phyloP scores from a whole-genome alignment of 495 filamentous ascomycete genomes.

The Aspergillus mulundensis region DNA sequence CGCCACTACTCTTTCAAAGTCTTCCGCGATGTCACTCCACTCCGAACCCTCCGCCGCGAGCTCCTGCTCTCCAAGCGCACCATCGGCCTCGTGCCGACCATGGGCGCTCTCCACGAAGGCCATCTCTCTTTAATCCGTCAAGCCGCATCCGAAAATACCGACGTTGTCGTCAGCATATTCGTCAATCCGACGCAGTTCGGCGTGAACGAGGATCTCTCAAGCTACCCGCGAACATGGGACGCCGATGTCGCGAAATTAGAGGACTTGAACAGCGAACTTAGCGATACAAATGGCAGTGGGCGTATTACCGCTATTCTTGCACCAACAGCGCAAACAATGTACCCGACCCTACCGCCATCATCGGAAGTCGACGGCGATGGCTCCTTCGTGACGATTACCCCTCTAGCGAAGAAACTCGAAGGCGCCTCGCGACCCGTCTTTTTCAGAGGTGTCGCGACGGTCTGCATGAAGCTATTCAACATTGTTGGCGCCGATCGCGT shows the following conservation, averaged over 20 bases:
- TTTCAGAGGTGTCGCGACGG: conserved; percentile 92
- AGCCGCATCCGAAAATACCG: conserved; percentile 77
- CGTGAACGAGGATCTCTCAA: conserved; percentile 77
- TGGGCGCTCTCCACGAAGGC: conserved; percentile 92
- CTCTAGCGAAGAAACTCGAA: conserved; percentile 74
- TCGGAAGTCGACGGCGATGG: conserved; percentile 73
- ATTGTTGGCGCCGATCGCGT: conserved; percentile 80
- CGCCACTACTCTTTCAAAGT: conserved; percentile 54
- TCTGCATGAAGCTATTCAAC: conserved; percentile 97
- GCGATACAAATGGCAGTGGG: conserved; percentile 48
- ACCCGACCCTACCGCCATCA: conserved; percentile 77
- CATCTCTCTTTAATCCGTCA: conserved; percentile 83
- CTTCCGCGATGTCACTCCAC: conserved; percentile 64
- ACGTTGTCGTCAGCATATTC: conserved; percentile 85
- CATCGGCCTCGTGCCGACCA: conserved; percentile 89
- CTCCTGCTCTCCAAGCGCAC: conserved; percentile 64
- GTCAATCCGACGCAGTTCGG: conserved; percentile 98
- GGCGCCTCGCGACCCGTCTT: conserved; percentile 87
- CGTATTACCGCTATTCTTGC: conserved; percentile 79
- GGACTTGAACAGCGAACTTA: conserved; percentile 64
- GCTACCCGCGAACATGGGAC: conserved; percentile 89
- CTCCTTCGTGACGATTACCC: conserved; percentile 91
- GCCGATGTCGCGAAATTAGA: conserved; percentile 64
- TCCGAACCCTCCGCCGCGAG: conserved; percentile 68
- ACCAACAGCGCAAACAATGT: conserved; percentile 79